Base-by-base conservation (phyloP, 176 grass and related monocot genomes). In the Bothriochloa decipiens region DNA sequence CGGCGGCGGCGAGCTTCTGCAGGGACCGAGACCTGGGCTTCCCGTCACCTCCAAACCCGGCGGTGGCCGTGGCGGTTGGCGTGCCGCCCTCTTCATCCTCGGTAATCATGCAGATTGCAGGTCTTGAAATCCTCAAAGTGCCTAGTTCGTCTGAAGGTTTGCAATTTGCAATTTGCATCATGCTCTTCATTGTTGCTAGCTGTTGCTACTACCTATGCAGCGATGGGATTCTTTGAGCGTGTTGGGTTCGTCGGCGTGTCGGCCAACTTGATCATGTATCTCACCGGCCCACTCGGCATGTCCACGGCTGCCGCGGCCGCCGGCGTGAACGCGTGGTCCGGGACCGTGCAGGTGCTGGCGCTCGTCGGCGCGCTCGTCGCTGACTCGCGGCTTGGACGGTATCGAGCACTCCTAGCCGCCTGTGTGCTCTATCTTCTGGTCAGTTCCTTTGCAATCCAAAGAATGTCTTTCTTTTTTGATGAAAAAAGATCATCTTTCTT, bases 11-110 rank as follows among this genome's bases (percentile, higher is more conserved):
- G 81, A 40, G 42, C 42, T 6, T 22, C 46, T 55, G 11, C 45
- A 17, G 7, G 27, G 45, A 35, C 52, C 37, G 7, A 16, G 45
- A 35, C 52, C 37, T 1, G n/a, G 68, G 50, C 25, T n/a, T 16
- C 71, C 52, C 10, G 3, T 23, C 53, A 4, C 6, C 81, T 41
- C 39, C 11, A 46, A 10, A 45, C 69, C 76, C 37, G 41, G 64
- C 17, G 35, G 25, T 43, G 22, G 41, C 82, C 77, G 73, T 23
- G 94, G 92, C 42, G 78, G 95, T 8, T 94, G 95, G 95, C 79
- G 55, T 13, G 91, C 95, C n/a, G 95, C 90, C 28, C 40, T 92
- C 74, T 89, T 91, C 86, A 82, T 97, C 78, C 68, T 92, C 18
- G 82, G 92, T 94, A 90, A 65, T 11, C 74, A 36, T n/a, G 16